These are phyloP conservation scores for Candida caryicola DNA, from an alignment of 805 yeast genomes.

Conservation along the genomic window DNA sequence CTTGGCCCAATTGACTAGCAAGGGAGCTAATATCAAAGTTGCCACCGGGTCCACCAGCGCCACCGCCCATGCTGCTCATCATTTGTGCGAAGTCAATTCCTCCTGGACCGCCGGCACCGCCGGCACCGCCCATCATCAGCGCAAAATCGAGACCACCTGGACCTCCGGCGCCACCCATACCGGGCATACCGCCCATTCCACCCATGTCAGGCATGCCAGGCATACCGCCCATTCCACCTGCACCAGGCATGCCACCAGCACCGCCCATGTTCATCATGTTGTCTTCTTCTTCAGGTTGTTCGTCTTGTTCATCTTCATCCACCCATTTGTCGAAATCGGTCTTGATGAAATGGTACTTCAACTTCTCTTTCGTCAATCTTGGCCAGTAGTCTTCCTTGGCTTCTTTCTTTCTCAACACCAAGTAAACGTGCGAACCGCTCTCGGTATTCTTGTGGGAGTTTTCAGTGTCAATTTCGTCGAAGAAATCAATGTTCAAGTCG, in stretches of 20 bases:
- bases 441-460: conserved; percentile 55
- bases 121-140: conserved; percentile 16
- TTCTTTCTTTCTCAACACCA: conserved; percentile 68
- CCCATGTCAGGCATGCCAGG: conserved; percentile 35
- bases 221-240: conserved; percentile 34
- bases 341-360: conserved; percentile 73
- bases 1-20: conserved; percentile 45
- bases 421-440: conserved; percentile 57
- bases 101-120: conserved; percentile 31
- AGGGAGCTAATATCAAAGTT: conserved; percentile 35
- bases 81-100: conserved; percentile 24
- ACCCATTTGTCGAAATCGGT: conserved; percentile 98
- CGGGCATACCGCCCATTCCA: conserved; percentile 19
- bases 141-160: conserved; percentile 15
- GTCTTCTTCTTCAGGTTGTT: conserved; percentile 47
- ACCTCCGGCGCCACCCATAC: conserved; percentile 25
- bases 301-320: conserved; percentile 96
- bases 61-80: conserved; percentile 32
- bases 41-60: conserved; percentile 26
- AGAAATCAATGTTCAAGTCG: conserved; percentile 70
- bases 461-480: conserved; percentile 66
- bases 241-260: conserved; percentile 31
- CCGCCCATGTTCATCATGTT: conserved; percentile 34
- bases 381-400: conserved; percentile 87
- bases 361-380: conserved; percentile 83